These are phyloP conservation scores for Xylariaceae sp. DNA, from an alignment of 2,329 filamentous ascomycete species.

Conservation along the genomic window DNA sequence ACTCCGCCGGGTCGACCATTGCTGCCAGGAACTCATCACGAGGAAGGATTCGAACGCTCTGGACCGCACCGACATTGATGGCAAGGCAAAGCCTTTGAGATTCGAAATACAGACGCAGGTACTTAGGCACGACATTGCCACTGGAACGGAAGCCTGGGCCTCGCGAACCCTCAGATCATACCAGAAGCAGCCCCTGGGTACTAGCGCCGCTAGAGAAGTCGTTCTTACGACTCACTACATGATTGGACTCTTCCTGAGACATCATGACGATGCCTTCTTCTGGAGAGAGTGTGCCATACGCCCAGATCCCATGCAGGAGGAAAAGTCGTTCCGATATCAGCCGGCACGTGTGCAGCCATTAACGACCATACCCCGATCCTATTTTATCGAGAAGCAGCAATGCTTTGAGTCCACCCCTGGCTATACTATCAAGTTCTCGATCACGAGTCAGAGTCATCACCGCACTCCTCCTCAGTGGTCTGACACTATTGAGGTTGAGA, in stretches of 20 bases:
- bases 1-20: slow-evolving; percentile 47
- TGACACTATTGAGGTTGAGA: slow-evolving; percentile 40
- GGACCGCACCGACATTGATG: slow-evolving; percentile 35
- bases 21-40: slow-evolving; percentile 49
- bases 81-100: slow-evolving; percentile 39
- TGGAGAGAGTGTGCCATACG: slow-evolving; percentile 43
- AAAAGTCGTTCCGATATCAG: slow-evolving; percentile 38
- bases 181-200: slow-evolving; percentile 43
- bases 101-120: slow-evolving; percentile 47
- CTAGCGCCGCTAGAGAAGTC: slow-evolving; percentile 42
- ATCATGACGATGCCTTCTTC: slow-evolving; percentile 45
- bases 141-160: slow-evolving; percentile 38
- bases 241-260: slow-evolving; percentile 45
- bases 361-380: slow-evolving; percentile 42
- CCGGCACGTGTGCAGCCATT: slow-evolving; percentile 41
- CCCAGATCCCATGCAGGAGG: slow-evolving; percentile 34
- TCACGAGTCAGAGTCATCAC: slow-evolving; percentile 39
- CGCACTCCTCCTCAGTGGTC: slow-evolving; percentile 35
- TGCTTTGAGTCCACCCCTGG: slow-evolving; percentile 44
- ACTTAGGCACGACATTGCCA: slow-evolving; percentile 36
- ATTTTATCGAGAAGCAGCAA: slow-evolving; percentile 42
- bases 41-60: slow-evolving; percentile 46
- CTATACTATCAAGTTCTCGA: slow-evolving; percentile 43
- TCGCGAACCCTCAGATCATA: slow-evolving; percentile 46
- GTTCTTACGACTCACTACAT: slow-evolving; percentile 46